Percentiles rank a stretch among this genome's conserved stretches.
These are phyloP conservation scores for Fraxinus cuspidata DNA, from an alignment of 257 asterid species.

Conservation along the genomic window DNA sequence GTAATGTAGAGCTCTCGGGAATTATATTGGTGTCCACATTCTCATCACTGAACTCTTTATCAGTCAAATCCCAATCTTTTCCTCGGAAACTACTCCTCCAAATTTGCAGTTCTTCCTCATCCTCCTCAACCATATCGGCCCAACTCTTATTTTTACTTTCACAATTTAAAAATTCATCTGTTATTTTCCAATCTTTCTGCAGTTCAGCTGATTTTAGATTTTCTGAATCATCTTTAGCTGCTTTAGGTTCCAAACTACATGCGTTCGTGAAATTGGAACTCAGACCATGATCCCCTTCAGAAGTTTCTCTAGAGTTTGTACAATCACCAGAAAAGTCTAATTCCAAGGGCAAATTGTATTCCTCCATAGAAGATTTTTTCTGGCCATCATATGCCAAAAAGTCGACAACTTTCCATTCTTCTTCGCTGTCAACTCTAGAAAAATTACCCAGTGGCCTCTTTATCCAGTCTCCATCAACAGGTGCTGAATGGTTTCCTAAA, in stretches of 20 bases:
- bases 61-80: neutral
- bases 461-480: constrained; percentile 13
- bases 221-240: constrained; percentile 13
- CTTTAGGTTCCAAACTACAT: neutral
- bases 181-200: constrained; percentile 6
- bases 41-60: neutral
- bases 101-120: constrained; percentile 22
- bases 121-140: constrained; percentile 62
- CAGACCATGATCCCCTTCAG: constrained; percentile 10
- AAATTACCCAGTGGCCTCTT: neutral
- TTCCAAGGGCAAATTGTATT: constrained; percentile 15
- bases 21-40: neutral
- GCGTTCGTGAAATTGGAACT: neutral
- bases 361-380: constrained; percentile 7
- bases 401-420: constrained; percentile 17
- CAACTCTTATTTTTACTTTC: constrained; percentile 33
- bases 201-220: constrained; percentile 4
- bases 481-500: neutral
- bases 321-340: neutral
- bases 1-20: neutral
- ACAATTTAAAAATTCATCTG: neutral
- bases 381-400: constrained; percentile 7
- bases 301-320: constrained; percentile 8
- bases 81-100: neutral
- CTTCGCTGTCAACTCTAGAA: constrained; percentile 8